These are phyloP conservation scores for Penicillium brevicompactum DNA, from an alignment of 2,329 filamentous ascomycete species.

Conservation along the genomic window DNA sequence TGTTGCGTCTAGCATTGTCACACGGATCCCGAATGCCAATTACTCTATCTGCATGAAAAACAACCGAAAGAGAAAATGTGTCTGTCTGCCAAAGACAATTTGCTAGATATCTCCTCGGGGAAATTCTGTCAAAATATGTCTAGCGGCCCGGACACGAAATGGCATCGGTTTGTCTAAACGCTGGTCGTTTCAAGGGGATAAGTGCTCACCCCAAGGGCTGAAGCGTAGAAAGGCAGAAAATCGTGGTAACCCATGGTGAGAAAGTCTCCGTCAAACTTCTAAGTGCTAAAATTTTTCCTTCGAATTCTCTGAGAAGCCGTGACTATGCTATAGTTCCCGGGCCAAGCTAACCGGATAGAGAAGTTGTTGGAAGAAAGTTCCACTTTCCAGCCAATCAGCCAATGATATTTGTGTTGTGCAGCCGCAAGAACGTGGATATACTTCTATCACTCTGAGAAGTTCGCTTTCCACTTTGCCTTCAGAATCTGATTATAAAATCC, in stretches of 20 bases:
- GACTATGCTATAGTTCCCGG: neutral
- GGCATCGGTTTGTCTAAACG: conserved; percentile 8
- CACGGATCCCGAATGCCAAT: too few species aligned
- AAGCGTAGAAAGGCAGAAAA: too few species aligned
- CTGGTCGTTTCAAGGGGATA: too few species aligned
- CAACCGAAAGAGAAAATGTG: too few species aligned
- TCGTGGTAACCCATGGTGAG: too few species aligned
- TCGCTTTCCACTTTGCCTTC: neutral
- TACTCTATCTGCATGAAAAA: too few species aligned
- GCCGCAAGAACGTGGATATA: neutral
- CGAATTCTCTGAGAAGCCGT: neutral
- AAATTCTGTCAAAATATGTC: conserved; percentile 46
- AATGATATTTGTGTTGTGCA: neutral
- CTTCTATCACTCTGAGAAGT: neutral
- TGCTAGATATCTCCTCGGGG: conserved; percentile 20
- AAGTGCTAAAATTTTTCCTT: neutral
- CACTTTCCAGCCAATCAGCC: neutral
- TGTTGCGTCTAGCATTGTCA: too few species aligned
- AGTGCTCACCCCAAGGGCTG: too few species aligned
- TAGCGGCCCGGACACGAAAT: conserved; percentile 46
- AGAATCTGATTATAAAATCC: neutral
- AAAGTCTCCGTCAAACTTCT: neutral
- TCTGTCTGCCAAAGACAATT: conserved; percentile 41
- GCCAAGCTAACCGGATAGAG: neutral
- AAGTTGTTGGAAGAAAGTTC: neutral